Percentiles rank a stretch among this genome's conserved stretches.
These are phyloP conservation scores for Myotisia sp. DNA, from an alignment of 2,329 filamentous ascomycete species.

Conservation along the genomic window DNA sequence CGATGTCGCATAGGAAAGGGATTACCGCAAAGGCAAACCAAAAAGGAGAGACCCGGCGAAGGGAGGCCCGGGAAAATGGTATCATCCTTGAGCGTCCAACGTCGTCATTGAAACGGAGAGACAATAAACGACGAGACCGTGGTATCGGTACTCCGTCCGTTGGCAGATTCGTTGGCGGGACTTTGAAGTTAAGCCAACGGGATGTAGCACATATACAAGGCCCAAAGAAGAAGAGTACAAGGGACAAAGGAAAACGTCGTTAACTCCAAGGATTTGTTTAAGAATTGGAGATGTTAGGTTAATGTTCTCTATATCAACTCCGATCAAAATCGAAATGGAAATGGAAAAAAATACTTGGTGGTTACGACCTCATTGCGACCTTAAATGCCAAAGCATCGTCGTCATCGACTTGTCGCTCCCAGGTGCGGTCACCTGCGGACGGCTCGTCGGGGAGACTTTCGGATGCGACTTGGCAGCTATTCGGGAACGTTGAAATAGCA, in stretches of 20 bases:
- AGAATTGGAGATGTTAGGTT: too few species aligned
- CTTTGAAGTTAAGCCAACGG: conserved; percentile 60
- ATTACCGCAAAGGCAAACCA: conserved; percentile 53
- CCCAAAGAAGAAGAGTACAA: conserved; percentile 9
- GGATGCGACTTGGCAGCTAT: too few species aligned
- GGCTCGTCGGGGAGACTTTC: too few species aligned
- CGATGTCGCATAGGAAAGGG: conserved; percentile 72
- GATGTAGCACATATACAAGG: conserved; percentile 62
- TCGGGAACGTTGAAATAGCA: too few species aligned
- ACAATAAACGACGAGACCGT: conserved; percentile 38
- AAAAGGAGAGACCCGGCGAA: conserved; percentile 56
- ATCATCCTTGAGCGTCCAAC: conserved; percentile 59
- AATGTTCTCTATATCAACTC: too few species aligned
- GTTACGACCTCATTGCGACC: too few species aligned
- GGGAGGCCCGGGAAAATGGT: conserved; percentile 77
- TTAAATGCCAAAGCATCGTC: too few species aligned
- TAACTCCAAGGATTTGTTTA: too few species aligned
- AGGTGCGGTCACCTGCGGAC: too few species aligned
- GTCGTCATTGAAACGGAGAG: conserved; percentile 23
- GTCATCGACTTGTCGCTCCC: too few species aligned
- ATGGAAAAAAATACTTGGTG: too few species aligned
- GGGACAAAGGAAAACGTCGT: conserved; percentile 4
- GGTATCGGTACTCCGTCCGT: conserved; percentile 63
- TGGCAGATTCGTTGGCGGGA: conserved; percentile 66
- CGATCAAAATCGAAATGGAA: not conserved